A percentile compares a stretch with the other conserved stretches of the same genome.
These are phyloP conservation scores for Fagus crenata DNA, from an alignment of 306 rosid species.

Conservation along the genomic window DNA sequence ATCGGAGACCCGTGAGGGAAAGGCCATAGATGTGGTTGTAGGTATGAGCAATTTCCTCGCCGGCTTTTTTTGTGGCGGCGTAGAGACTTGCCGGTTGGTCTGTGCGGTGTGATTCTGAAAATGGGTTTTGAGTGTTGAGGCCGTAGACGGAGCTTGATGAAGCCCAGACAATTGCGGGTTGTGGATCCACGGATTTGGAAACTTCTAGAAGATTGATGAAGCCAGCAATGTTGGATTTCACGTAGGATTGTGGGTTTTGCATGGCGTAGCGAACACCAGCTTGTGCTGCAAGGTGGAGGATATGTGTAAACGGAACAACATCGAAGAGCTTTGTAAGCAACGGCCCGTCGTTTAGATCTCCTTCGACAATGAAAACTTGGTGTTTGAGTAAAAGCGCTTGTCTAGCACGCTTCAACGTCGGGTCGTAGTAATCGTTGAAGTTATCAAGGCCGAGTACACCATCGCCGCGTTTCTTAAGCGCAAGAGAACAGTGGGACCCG, in stretches of 20 bases:
- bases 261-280: slow-evolving; percentile 97
- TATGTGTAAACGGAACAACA: slow-evolving; percentile 77
- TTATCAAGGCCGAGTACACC: slow-evolving; percentile 84
- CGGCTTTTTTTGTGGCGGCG: slow-evolving; percentile 61
- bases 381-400: slow-evolving; percentile 50
- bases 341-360: slow-evolving; percentile 74
- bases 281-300: slow-evolving; percentile 88
- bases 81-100: slow-evolving; percentile 62
- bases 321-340: slow-evolving; percentile 72
- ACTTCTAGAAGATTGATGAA: slow-evolving; percentile 55
- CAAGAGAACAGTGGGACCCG: slow-evolving; percentile 74
- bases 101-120: slow-evolving; percentile 52
- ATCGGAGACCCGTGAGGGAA: slow-evolving; percentile 50
- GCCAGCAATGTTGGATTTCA: slow-evolving; percentile 56
- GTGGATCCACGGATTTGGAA: slow-evolving; percentile 49
- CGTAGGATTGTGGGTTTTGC: slow-evolving; percentile 65
- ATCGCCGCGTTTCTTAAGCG: slow-evolving; percentile 84
- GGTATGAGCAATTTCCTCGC: slow-evolving; percentile 57
- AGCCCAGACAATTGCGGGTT: slow-evolving; percentile 63
- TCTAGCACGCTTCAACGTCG: slow-evolving; percentile 69
- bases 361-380: slow-evolving; percentile 67
- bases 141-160: slow-evolving; percentile 65
- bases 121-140: slow-evolving; percentile 51
- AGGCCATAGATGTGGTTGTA: slow-evolving; percentile 58
- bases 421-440: slow-evolving; percentile 86